A percentile compares a stretch with the other conserved stretches of the same genome.
Evolutionary conservation across 2,329 filamentous ascomycete genomes (phyloP).

Genomic region (Fusarium lateritium): DNA sequence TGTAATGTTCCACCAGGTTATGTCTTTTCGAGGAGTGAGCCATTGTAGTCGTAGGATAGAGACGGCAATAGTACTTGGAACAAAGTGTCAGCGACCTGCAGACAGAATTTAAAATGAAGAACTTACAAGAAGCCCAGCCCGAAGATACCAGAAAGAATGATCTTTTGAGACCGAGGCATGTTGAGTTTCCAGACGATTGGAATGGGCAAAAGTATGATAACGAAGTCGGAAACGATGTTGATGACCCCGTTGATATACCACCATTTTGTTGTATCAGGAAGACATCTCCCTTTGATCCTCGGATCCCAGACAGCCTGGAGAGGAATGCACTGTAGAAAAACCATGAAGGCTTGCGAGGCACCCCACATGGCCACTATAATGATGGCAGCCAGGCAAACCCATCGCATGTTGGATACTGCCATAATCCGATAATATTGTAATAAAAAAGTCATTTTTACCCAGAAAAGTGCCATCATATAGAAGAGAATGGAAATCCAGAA

Average conservation of each 20-base stretch:
- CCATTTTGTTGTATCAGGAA: background rate
- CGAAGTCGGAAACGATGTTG: slow-evolving; percentile 35
- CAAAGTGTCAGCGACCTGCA: accelerated
- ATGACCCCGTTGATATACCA: slow-evolving; percentile 31
- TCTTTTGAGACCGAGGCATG: slow-evolving; percentile 23
- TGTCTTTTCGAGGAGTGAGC: slow-evolving; percentile 21
- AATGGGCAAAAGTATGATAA: slow-evolving; percentile 31
- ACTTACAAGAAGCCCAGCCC: slow-evolving; percentile 38
- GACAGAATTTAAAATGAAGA: accelerated
- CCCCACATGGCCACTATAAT: slow-evolving; percentile 13
- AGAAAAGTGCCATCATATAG: slow-evolving; percentile 16
- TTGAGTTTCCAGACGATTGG: slow-evolving; percentile 35
- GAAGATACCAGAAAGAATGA: slow-evolving; percentile 28
- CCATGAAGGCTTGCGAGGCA: background rate
- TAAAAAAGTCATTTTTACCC: slow-evolving; percentile 35
- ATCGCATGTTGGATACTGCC: slow-evolving; percentile 26
- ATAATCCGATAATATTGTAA: slow-evolving; percentile 42
- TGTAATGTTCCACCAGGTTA: slow-evolving; percentile 41
- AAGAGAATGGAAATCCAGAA: slow-evolving; percentile 42
- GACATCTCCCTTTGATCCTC: slow-evolving; percentile 17
- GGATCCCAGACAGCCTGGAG: slow-evolving; percentile 32
- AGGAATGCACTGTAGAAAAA: slow-evolving; percentile 1
- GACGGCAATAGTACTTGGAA: slow-evolving; percentile 27
- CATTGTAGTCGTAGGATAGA: slow-evolving; percentile 38
- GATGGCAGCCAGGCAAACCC: slow-evolving; percentile 5